These are phyloP conservation scores for Adenanthera pavonina DNA, from an alignment of 306 rosid genomes.

Conservation along the genomic window DNA sequence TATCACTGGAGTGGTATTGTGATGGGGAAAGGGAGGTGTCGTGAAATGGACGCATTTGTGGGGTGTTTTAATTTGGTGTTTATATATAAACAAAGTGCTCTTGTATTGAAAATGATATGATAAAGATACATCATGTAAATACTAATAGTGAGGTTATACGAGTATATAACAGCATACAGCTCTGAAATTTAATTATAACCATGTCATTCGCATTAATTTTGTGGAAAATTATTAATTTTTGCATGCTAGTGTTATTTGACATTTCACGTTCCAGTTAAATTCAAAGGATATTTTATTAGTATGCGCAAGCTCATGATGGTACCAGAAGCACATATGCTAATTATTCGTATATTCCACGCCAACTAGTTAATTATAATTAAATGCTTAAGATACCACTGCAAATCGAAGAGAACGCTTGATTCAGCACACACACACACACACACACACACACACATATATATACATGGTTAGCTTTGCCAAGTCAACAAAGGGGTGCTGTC, in stretches of 20 bases:
- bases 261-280: not conserved
- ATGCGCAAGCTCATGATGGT: not conserved
- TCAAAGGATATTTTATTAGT: not conserved
- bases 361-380: conserved; percentile 4
- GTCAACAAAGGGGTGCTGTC: conserved; percentile 40
- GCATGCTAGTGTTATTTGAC: not conserved
- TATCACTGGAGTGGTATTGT: not conserved
- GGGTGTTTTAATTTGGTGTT: not conserved
- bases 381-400: not conserved
- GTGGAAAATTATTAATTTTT: not conserved
- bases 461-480: conserved; percentile 30
- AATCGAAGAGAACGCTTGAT: not conserved
- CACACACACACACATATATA: too few species aligned
- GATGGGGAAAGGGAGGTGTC: not conserved
- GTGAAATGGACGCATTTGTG: conserved; percentile 20
- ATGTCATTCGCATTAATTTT: not conserved
- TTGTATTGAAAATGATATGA: conserved; percentile 31
- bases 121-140: not conserved
- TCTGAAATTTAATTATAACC: not conserved
- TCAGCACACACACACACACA: too few species aligned
- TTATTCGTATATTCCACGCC: conserved; percentile 4
- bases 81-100: conserved; percentile 3
- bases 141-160: not conserved
- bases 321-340: not conserved
- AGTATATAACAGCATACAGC: not conserved